These are phyloP conservation scores for Clarireedia homoeocarpa DNA, from an alignment of 2,329 filamentous ascomycete species.

Conservation along the genomic window DNA sequence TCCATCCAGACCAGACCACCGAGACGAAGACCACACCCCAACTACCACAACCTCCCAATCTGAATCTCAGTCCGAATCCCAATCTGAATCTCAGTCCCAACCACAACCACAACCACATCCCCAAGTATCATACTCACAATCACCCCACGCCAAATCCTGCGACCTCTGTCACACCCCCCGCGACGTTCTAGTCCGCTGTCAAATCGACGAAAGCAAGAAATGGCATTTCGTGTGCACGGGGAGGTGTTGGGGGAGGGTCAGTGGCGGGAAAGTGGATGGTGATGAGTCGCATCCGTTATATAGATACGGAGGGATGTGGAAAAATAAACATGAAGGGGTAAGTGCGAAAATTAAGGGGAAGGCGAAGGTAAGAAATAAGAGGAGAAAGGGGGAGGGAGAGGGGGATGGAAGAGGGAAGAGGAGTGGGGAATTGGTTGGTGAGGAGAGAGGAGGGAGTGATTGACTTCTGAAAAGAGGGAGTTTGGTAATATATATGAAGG, in stretches of 20 bases:
- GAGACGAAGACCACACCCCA: background rate
- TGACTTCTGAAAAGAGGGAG: background rate
- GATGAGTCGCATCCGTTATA: slow-evolving; percentile 5
- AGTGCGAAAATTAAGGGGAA: slow-evolving; percentile 18
- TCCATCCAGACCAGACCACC: no score
- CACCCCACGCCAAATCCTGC: slow-evolving; percentile 14
- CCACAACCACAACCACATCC: background rate
- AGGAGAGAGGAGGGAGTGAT: background rate
- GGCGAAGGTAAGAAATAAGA: slow-evolving; percentile 10
- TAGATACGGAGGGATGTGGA: slow-evolving; percentile 17
- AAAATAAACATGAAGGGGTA: slow-evolving; percentile 16
- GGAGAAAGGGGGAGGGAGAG: background rate
- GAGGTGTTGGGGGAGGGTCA: slow-evolving; percentile 2
- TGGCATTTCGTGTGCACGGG: slow-evolving; percentile 15
- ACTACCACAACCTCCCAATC: background rate
- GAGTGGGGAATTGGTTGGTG: background rate
- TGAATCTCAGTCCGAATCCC: no score
- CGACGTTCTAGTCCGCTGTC: slow-evolving; percentile 14
- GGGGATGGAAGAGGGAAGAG: no score
- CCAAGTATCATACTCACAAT: background rate
- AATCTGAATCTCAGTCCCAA: background rate
- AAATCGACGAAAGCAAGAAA: slow-evolving; percentile 13
- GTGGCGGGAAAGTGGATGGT: slow-evolving; percentile 9
- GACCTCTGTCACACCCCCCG: slow-evolving; percentile 8
- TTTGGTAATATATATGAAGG: background rate